Evolutionary conservation across 441 rosid genomes (phyloP), one percentile per base, ranked within the genome.

Genomic region (Populus hybrid): DNA sequence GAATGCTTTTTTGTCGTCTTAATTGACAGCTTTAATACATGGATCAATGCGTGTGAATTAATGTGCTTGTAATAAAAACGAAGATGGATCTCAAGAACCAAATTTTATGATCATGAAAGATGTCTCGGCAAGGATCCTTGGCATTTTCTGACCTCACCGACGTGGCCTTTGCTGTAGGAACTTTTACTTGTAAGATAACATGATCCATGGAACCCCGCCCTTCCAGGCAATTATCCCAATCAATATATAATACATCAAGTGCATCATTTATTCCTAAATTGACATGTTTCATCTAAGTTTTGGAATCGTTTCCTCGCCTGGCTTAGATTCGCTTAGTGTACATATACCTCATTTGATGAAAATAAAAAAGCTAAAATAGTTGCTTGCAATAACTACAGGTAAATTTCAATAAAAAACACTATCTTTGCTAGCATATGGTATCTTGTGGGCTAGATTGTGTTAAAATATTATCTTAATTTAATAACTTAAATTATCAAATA

Each of bases 1-100:
- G 68, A n/a, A 35, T 67, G 70, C 46, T 18, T 24, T 67, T 68
- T 78, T 73, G 77, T 73, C 81, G 5, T 23, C 73, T 73, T 50
- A 72, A 46, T 64, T 46, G 70, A 71, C 64, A 38, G 70, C 63
- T 71, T 64, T 63, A 16, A 42, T 76, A 14, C 12, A 38, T 72
- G 76, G 64, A 71, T 42, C 72, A 64, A 42, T 65, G 34, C 2
- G n/a, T 77, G 69, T 61, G 42, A 16, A 5, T 42, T 10, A 38
- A 38, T 50, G 61, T 54, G 61, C 6, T 18, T 54, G 61, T 16
- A 16, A 36, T 26, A 38, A 59, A 63, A 63, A 23, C 3, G n/a
- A 28, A 9, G 4, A 14, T 67, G 32, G 28, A 9, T 68, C 20
- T 32, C 46, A 35, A 68, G 21, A 68, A 6, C 40, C 38, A 34